Conservation (phyloP, 495 filamentous ascomycete species). For the Podospora tetraspora region DNA sequence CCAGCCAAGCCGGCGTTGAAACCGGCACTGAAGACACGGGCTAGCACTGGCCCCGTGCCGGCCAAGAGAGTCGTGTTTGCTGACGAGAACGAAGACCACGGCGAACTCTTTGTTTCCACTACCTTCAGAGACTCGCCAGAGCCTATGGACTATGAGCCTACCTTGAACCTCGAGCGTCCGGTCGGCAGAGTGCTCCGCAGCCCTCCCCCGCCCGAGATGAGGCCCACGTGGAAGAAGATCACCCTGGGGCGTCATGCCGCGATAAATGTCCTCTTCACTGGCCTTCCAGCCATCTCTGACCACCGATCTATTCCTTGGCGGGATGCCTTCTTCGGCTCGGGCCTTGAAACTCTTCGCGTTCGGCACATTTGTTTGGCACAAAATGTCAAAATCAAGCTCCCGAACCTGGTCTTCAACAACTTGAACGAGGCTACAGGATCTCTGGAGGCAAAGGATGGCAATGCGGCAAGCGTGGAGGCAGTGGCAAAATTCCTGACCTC, state of each 20-base stretch:
- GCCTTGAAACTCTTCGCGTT: conserved; percentile 27
- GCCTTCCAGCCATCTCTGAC: background rate
- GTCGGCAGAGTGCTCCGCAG: background rate
- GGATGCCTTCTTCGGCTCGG: conserved; percentile 1
- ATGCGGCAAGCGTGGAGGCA: conserved; percentile 17
- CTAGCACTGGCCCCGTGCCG: background rate
- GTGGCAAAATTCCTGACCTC: conserved; percentile 31
- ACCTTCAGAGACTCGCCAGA: background rate
- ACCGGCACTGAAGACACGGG: background rate
- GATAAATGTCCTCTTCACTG: background rate
- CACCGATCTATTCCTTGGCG: conserved; percentile 25
- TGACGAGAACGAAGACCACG: background rate
- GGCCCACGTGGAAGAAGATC: background rate
- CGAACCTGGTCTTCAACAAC: conserved; percentile 6
- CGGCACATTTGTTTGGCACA: conserved; percentile 28
- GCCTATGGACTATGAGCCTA: background rate
- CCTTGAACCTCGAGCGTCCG: background rate
- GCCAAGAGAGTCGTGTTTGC: background rate
- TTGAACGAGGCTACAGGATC: conserved; percentile 10
- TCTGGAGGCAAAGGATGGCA: conserved; percentile 3
- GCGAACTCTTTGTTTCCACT: background rate
- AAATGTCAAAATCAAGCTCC: conserved; percentile 17
- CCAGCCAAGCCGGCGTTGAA: background rate
- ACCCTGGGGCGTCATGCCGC: background rate
- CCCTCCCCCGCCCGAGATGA: background rate